Percentiles rank a stretch among this genome's conserved stretches.
Evolutionary conservation across 2,329 filamentous ascomycete species (phyloP).

Genomic region (Talaromyces sp.): DNA sequence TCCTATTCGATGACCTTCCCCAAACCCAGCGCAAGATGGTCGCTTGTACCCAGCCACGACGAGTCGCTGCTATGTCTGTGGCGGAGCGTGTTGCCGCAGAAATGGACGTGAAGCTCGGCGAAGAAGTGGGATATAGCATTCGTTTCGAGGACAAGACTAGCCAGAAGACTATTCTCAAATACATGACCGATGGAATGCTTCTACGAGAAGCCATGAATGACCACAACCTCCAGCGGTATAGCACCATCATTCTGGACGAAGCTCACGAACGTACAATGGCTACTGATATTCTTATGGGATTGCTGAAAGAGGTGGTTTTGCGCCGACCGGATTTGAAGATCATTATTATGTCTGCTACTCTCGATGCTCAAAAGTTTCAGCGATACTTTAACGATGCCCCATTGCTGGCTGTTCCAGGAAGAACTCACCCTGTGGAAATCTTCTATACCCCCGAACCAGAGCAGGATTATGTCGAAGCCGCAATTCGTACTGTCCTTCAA

Average conservation of each 20-base stretch:
- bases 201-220: constrained; percentile 95
- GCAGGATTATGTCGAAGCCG: constrained; percentile 93
- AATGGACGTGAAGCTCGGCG: constrained; percentile 85
- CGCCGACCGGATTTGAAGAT: constrained; percentile 89
- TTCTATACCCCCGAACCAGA: constrained; percentile 97
- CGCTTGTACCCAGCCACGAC: constrained; percentile 93
- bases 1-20: constrained; percentile 92
- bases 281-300: constrained; percentile 94
- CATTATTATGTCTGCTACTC: constrained; percentile 97
- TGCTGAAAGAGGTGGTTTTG: constrained; percentile 82
- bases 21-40: constrained; percentile 82
- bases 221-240: constrained; percentile 84
- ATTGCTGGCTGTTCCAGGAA: constrained; percentile 85
- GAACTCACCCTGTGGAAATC: constrained; percentile 94
- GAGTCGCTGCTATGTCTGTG: constrained; percentile 97
- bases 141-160: constrained; percentile 95
- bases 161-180: constrained; percentile 87
- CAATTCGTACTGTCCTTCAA: constrained; percentile 88
- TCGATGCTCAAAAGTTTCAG: constrained; percentile 97
- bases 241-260: constrained; percentile 97
- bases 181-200: constrained; percentile 99
- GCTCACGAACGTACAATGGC: constrained; percentile 96
- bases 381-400: constrained; percentile 94
- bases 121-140: constrained; percentile 97
- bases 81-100: constrained; percentile 96